Percentiles rank a stretch among this genome's conserved stretches.
These are phyloP conservation scores for Peterozyma xylosa DNA, from an alignment of 805 yeast genomes.

Conservation along the genomic window DNA sequence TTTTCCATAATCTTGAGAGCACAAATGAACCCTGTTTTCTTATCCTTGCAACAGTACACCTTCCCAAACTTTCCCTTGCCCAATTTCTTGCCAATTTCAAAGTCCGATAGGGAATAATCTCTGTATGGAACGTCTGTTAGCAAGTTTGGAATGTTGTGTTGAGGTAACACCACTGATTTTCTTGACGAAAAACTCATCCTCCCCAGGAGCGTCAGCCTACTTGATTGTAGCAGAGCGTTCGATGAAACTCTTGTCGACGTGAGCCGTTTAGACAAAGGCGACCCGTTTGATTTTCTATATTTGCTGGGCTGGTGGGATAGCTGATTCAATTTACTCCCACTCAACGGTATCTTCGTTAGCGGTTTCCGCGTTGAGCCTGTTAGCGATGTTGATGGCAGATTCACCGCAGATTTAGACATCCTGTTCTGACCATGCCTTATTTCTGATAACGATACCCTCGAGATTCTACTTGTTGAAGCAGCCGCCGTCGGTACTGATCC, in stretches of 20 bases:
- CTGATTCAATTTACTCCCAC: too few species aligned
- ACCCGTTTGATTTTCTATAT: slow-evolving; percentile 2
- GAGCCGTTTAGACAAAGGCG: slow-evolving; percentile 4
- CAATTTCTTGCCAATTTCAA: slow-evolving; percentile 78
- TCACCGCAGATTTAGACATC: too few species aligned
- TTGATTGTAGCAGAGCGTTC: not conserved
- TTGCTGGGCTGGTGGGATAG: too few species aligned
- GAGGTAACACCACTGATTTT: too few species aligned
- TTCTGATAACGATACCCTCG: too few species aligned
- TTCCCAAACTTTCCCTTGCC: slow-evolving; percentile 94
- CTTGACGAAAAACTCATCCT: too few species aligned
- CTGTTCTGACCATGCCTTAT: too few species aligned
- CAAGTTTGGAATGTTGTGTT: slow-evolving; percentile 4
- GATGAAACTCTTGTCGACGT: not conserved
- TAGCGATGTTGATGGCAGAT: too few species aligned
- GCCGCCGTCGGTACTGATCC: too few species aligned
- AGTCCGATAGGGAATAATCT: slow-evolving; percentile 46
- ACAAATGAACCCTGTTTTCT: slow-evolving; percentile 66
- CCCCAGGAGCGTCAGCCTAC: too few species aligned
- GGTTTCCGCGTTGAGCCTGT: not conserved
- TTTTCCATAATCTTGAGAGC: slow-evolving; percentile 92
- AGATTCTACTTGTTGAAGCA: too few species aligned
- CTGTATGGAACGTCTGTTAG: slow-evolving; percentile 11
- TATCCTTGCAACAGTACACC: slow-evolving; percentile 84
- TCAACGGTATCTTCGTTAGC: not conserved